Evolutionary conservation across 208 protist genomes (phyloP).

Genomic region (Acanthamoeba lenticulata): DNA sequence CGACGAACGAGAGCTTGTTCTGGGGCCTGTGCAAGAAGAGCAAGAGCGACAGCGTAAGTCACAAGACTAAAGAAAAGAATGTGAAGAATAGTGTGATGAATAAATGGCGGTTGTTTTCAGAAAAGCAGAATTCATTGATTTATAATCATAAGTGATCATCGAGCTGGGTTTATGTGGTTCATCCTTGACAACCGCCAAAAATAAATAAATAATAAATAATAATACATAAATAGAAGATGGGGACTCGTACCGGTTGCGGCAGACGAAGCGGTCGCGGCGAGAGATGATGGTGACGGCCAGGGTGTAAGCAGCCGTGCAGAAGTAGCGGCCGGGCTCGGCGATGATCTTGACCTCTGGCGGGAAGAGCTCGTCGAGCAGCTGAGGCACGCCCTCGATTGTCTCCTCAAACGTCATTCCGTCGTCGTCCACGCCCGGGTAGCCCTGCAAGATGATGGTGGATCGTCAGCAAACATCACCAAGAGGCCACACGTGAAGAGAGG

Average conservation of each 20-base stretch:
- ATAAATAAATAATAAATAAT: background rate
- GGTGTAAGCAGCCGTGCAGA: slow-evolving; percentile 74
- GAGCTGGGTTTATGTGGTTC: background rate
- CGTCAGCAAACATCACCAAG: too few relatives aligned
- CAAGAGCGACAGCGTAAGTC: background rate
- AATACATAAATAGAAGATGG: background rate
- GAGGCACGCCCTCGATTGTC: slow-evolving; percentile 79
- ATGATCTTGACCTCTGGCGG: slow-evolving; percentile 85
- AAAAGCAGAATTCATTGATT: background rate
- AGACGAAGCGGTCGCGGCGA: slow-evolving; percentile 58
- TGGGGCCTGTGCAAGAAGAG: background rate
- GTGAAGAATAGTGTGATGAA: background rate
- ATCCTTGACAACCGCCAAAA: background rate
- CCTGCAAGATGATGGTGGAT: background rate
- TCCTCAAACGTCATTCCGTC: slow-evolving; percentile 80
- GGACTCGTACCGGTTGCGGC: background rate
- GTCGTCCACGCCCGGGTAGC: background rate
- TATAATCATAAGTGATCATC: slow-evolving; percentile 2
- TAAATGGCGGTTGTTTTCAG: background rate
- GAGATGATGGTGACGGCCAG: slow-evolving; percentile 81
- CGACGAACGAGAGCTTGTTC: background rate
- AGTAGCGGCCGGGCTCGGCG: slow-evolving; percentile 91
- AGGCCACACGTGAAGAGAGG: background rate
- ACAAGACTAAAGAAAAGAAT: background rate
- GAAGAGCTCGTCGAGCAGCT: slow-evolving; percentile 83